Base-by-base conservation (phyloP, 371 early-diverging fungal genomes). In the Mucor indicus region DNA sequence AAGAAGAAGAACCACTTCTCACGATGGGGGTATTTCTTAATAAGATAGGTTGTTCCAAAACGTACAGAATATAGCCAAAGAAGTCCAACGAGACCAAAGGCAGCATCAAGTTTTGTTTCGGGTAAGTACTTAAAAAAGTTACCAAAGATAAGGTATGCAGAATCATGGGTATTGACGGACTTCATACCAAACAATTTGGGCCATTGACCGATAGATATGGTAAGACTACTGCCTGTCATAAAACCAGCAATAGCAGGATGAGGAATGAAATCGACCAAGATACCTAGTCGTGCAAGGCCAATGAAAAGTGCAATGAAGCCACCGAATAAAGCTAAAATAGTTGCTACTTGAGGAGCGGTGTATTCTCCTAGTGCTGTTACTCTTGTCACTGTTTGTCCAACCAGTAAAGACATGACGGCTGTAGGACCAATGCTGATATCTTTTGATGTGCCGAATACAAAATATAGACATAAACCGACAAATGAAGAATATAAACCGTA, bases 381-480 rank as follows among this genome's bases (percentile, higher is more conserved):
- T 8, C 63, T 51, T n/a, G 69, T 57, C 7, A 90, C 50, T 6
- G 82, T 67, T 51, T 90, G 85, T 24, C 87, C 88, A 22, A 86
- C 72, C 9, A 91, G 62, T 25, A 87, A 70, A 11, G 90, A 87
- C 55, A 92, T 82, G 12, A 92, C 92, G 12, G 95, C 91, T 11
- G 89, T 89, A 1, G 93, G 89, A 4, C 95, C 93, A 33, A 92
- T 86, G 7, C 87, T 88, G 17, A 91, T 87, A 57, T 91, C 93
- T 56, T 89, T 88, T n/a, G 89, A 85, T 1, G 93, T 91, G 16
- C 85, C 91, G 61, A 92, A 85, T 19, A 91, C 60, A 38, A 72
- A 77, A 61, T 94, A 70, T 2, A 70, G 23, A 13, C 63, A 59
- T 9, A 63, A 36, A 7, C 70, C 70, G 9, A 63, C 49, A 54